Evolutionary conservation across 805 yeast genomes (phyloP).

Genomic region (Cyberlindnera lachancei): DNA sequence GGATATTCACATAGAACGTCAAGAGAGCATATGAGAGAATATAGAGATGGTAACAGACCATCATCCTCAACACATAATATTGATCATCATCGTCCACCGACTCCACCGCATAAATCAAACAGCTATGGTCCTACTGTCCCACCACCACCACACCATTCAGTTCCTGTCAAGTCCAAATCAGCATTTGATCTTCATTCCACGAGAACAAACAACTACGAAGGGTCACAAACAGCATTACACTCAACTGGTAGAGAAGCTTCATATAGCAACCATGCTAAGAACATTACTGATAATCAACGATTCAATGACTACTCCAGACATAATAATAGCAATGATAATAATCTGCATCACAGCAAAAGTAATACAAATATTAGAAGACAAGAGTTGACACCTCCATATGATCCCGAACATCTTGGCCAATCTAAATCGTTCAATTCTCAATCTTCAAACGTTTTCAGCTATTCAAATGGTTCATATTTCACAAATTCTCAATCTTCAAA

Average conservation of each 20-base stretch:
- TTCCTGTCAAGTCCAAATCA: constrained; percentile 20
- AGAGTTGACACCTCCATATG: constrained; percentile 25
- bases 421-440: constrained; percentile 20
- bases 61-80: too few relatives aligned
- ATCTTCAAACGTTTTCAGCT: constrained; percentile 22
- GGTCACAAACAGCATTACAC: too few relatives aligned
- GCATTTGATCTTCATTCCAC: constrained; percentile 8
- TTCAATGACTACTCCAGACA: too few relatives aligned
- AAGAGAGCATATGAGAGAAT: too few relatives aligned
- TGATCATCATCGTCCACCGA: constrained; percentile 4
- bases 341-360: too few relatives aligned
- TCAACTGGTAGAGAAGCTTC: constrained; percentile 1
- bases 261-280: constrained; percentile 2
- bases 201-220: too few relatives aligned
- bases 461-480: constrained; percentile 38
- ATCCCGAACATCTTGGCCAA: constrained; percentile 24
- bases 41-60: too few relatives aligned
- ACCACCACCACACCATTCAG: constrained; percentile 18
- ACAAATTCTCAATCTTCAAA: constrained; percentile 39
- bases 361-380: constrained; percentile 3
- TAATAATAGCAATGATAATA: too few relatives aligned
- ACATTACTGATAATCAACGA: constrained; percentile 8
- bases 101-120: constrained; percentile 3
- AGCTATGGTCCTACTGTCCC: constrained; percentile 11
- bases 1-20: constrained; percentile 3